A percentile compares a stretch with the other conserved stretches of the same genome.
Conservation (phyloP, 2,329 filamentous ascomycete species). For the Trichoderma pleuroti region DNA sequence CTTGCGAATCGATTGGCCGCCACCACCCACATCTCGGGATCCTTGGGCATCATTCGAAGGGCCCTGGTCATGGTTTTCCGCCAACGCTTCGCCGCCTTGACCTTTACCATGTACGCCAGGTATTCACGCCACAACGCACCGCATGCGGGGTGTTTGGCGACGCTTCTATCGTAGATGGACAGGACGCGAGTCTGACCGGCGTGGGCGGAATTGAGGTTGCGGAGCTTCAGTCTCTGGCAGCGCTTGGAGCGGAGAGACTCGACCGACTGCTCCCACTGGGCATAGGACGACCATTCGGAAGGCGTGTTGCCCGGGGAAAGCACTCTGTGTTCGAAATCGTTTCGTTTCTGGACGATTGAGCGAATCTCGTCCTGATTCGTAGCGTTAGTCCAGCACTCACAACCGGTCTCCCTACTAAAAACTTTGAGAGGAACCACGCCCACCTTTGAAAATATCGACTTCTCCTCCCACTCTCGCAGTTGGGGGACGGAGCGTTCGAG, state of each 20-base stretch:
- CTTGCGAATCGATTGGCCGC: constrained; percentile 74
- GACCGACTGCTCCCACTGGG: constrained; percentile 65
- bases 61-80: constrained; percentile 63
- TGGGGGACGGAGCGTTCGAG: constrained; percentile 90
- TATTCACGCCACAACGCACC: constrained; percentile 85
- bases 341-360: constrained; percentile 83
- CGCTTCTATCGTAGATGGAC: constrained; percentile 82
- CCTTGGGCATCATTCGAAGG: constrained; percentile 79
- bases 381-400: not conserved
- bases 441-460: constrained; percentile 83
- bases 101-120: constrained; percentile 71
- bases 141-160: constrained; percentile 78
- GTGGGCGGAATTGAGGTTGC: constrained; percentile 60
- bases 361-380: constrained; percentile 74
- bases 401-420: not conserved
- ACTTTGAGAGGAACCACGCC: constrained; percentile 11
- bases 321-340: constrained; percentile 88
- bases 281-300: constrained; percentile 79
- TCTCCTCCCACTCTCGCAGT: constrained; percentile 86
- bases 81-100: constrained; percentile 64
- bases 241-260: constrained; percentile 79
- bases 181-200: constrained; percentile 80
- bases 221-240: constrained; percentile 75
- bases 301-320: constrained; percentile 75
- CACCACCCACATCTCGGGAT: constrained; percentile 80